Evolutionary conservation across 352 stramenopile genomes (phyloP).

Genomic region (Globisporangium lucens): DNA sequence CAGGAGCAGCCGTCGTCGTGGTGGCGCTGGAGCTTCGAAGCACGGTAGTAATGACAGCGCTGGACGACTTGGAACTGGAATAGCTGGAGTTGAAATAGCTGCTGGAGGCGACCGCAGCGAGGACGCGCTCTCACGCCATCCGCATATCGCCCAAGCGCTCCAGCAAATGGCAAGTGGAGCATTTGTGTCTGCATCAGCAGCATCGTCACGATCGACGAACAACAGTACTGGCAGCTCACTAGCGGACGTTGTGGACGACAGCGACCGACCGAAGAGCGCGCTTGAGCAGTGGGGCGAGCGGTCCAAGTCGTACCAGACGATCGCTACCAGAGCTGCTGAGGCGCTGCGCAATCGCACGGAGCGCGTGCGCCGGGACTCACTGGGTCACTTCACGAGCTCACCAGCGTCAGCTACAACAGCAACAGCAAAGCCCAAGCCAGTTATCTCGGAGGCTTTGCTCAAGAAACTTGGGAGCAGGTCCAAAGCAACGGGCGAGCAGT

Average conservation of each 20-base stretch:
- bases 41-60: background rate
- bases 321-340: slow-evolving; percentile 28
- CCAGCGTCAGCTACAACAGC: background rate
- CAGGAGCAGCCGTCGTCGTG: background rate
- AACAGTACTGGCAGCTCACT: background rate
- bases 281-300: slow-evolving; percentile 46
- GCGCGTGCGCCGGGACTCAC: slow-evolving; percentile 50
- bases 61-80: background rate
- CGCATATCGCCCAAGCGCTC: slow-evolving; percentile 42
- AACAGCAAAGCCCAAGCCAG: background rate
- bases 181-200: background rate
- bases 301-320: slow-evolving; percentile 42
- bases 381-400: slow-evolving; percentile 26
- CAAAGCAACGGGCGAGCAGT: slow-evolving; percentile 3
- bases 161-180: slow-evolving; percentile 27
- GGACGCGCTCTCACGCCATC: slow-evolving; percentile 37
- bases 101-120: slow-evolving; percentile 13
- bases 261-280: background rate
- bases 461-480: slow-evolving; percentile 3
- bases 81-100: background rate
- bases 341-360: slow-evolving; percentile 26
- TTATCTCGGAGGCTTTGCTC: slow-evolving; percentile 18
- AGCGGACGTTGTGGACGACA: background rate
- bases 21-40: background rate
- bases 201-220: background rate